Conservation (phyloP, 2,329 filamentous ascomycete species). For the Cytospora piceicola region DNA sequence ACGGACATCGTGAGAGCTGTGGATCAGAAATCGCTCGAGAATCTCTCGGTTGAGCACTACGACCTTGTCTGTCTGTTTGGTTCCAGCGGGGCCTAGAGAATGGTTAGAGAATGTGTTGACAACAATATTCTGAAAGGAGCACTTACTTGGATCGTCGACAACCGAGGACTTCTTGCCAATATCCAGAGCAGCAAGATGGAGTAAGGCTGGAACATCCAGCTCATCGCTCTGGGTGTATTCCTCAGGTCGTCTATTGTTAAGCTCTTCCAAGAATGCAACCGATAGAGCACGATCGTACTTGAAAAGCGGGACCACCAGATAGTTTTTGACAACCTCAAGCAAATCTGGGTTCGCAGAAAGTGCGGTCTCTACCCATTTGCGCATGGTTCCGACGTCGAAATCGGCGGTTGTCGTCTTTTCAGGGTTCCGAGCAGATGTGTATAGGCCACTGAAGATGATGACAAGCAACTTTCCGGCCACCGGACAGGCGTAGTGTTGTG, state of each 20-base stretch:
- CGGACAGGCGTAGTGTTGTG: conserved; percentile 60
- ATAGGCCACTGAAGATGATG: conserved; percentile 55
- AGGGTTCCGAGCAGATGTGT: conserved; percentile 35
- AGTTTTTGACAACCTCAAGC: conserved; percentile 66
- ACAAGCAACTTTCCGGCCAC: conserved; percentile 65
- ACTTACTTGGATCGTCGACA: conserved; percentile 67
- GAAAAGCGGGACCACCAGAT: conserved; percentile 66
- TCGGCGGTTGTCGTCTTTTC: conserved; percentile 29
- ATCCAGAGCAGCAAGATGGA: conserved; percentile 70
- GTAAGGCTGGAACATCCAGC: conserved; percentile 57
- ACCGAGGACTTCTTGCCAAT: conserved; percentile 71
- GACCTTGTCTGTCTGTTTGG: conserved; percentile 31
- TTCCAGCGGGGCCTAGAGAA: conserved; percentile 34
- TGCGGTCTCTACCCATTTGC: conserved; percentile 58
- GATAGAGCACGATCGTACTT: conserved; percentile 59
- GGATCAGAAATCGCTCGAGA: conserved; percentile 57
- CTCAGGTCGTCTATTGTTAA: conserved; percentile 44
- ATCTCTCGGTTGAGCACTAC: conserved; percentile 45
- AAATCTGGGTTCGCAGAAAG: conserved; percentile 54
- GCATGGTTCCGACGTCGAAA: conserved; percentile 53
- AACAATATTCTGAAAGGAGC: conserved; percentile 27
- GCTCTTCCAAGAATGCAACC: conserved; percentile 58
- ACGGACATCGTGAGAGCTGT: conserved; percentile 67
- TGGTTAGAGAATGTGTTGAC: conserved; percentile 30
- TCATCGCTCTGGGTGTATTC: conserved; percentile 40